Evolutionary conservation across 805 yeast species (phyloP), one percentile per base, ranked within the genome.

Genomic region (Metschnikowia cubensis): DNA sequence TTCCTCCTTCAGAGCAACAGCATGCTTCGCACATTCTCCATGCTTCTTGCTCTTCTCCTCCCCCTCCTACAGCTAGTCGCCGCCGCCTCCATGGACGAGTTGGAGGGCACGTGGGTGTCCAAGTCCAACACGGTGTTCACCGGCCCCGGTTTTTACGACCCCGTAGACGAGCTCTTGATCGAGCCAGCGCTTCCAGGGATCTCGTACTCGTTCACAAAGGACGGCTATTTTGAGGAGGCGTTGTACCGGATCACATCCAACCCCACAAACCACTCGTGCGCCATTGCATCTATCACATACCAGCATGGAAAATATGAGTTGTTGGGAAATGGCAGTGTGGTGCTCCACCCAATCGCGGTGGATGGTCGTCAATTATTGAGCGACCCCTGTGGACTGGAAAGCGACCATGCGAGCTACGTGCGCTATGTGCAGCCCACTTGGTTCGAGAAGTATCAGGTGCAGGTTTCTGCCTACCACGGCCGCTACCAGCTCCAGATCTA

Each of bases 181-280:
- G 99, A 94, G 66, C 99, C 99, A 2, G 92, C 91, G 7, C 76
- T 94, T 38, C 97, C 99, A 1, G 99, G 99, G 35, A 81, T 92
- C 49, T 85, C 95, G 4, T 89, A 85, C 69, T 89, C 97, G 2
- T 94, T 94, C 74, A 91, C 97, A 1, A 84, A 79, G 21, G 98
- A 94, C 69, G 98, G 98, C 4, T 81, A 74, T 66, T 94, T 78
- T 66, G 99, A 94, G 70, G 88, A 87, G 66, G 99, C 99, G 6
- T 65, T 83, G 38, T 94, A 94, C 67, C 84, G 89, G 61, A 83
- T 94, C 22, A 68, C 80, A 0, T 71, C 87, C n/a, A 81, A 89
- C 67, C 74, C 96, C 5, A 64, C 67, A 57, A 77, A 87, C 60
- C 97, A 94, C 58, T 71, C 81, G 2, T 94, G 99, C 70, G 85